Percentiles rank a stretch among this genome's conserved stretches.
phyloP scores from a whole-genome alignment of 805 yeast species.

The Pichia gijzeniarum region DNA sequence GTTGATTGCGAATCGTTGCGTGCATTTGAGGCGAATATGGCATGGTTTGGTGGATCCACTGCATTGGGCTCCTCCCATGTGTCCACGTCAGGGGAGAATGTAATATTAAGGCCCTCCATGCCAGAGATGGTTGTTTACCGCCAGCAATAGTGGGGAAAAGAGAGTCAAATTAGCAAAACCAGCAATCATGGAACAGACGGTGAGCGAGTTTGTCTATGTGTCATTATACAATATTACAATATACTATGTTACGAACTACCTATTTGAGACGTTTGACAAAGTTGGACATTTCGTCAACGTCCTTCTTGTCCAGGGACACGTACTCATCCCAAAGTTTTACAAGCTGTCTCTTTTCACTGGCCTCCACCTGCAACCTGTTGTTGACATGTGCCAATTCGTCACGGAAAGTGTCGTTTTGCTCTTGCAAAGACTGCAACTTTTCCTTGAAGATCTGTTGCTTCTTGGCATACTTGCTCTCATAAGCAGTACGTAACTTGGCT shows the following conservation, averaged over 20 bases:
- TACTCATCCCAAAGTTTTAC: constrained; percentile 39
- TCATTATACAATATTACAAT: too few species aligned
- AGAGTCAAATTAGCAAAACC: too few species aligned
- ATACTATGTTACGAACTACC: too few species aligned
- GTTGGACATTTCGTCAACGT: constrained; percentile 9
- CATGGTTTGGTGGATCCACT: background rate
- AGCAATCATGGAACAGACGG: too few species aligned
- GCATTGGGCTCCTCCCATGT: background rate
- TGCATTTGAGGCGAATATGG: background rate
- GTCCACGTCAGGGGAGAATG: background rate
- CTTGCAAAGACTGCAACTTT: constrained; percentile 17
- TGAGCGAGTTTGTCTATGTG: too few species aligned
- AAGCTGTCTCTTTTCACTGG: constrained; percentile 51
- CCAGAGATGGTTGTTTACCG: background rate
- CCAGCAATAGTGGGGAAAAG: too few species aligned
- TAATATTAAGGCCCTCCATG: background rate
- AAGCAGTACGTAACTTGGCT: constrained; percentile 50
- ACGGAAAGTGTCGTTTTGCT: constrained; percentile 28
- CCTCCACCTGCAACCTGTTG: constrained; percentile 42
- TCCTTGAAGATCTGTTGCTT: constrained; percentile 29
- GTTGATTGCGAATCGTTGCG: constrained; percentile 4
- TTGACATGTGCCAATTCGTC: constrained; percentile 50
- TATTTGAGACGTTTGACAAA: constrained; percentile 9
- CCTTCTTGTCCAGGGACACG: constrained; percentile 22
- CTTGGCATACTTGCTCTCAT: constrained; percentile 46